Percentiles rank a stretch among this genome's conserved stretches.
Conservation (phyloP, 805 yeast genomes). For the Metschnikowia lachancei region DNA sequence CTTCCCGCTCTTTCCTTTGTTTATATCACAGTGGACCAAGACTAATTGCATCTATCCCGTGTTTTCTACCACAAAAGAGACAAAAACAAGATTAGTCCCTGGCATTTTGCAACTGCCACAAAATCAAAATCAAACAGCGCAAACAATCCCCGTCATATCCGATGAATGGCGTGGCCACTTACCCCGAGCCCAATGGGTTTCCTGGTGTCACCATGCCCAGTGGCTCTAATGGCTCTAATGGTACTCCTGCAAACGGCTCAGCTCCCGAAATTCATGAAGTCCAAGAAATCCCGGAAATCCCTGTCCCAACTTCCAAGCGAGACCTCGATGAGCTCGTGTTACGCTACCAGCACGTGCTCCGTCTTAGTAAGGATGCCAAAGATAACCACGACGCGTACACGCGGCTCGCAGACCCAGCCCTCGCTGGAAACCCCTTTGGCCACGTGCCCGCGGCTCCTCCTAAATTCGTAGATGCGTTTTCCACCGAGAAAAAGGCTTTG, state of each 20-base stretch:
- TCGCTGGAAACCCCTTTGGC: not conserved
- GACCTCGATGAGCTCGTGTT: constrained; percentile 17
- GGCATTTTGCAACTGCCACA: not conserved
- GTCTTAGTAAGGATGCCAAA: constrained; percentile 20
- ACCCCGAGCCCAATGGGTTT: constrained; percentile 6
- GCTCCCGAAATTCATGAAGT: too few species aligned
- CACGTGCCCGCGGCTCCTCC: not conserved
- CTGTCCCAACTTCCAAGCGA: constrained; percentile 15
- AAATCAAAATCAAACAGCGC: not conserved
- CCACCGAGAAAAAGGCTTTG: constrained; percentile 24
- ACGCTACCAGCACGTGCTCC: constrained; percentile 21
- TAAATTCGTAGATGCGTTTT: constrained; percentile 25
- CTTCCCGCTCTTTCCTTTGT: too few species aligned
- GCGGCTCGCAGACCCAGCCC: constrained; percentile 6
- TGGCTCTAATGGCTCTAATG: not conserved
- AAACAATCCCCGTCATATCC: not conserved
- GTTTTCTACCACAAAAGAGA: too few species aligned
- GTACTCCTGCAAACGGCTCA: not conserved
- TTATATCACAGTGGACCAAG: too few species aligned
- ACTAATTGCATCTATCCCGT: too few species aligned
- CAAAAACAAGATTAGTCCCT: not conserved
- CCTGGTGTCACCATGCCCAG: not conserved
- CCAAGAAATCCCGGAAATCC: constrained; percentile 2
- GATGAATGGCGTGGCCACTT: constrained; percentile 10
- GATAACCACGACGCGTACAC: constrained; percentile 20